These are phyloP conservation scores for Gonapodya prolifera DNA, from an alignment of 192 early-diverging fungal species.

Conservation along the genomic window DNA sequence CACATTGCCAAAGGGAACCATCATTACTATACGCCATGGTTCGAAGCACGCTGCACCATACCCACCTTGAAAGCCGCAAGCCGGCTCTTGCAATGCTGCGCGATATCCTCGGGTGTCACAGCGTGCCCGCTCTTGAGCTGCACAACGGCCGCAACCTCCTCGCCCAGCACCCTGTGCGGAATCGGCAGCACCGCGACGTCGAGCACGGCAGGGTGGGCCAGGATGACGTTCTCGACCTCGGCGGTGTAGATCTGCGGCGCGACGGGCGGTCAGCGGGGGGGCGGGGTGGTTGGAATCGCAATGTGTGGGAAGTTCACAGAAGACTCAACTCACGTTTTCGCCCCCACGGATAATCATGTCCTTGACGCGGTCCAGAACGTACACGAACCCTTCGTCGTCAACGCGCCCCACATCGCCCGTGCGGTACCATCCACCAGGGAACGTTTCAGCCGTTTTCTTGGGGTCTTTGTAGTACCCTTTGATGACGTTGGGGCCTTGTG, in stretches of 20 bases:
- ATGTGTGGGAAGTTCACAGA: not conserved
- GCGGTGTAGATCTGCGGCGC: slow-evolving; percentile 5
- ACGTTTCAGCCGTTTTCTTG: slow-evolving; percentile 8
- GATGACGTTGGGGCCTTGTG: slow-evolving; percentile 14
- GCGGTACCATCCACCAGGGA: slow-evolving; percentile 17
- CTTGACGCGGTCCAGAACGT: slow-evolving; percentile 14
- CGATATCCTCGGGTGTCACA: not conserved
- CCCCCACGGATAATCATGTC: slow-evolving; percentile 20
- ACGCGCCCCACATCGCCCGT: slow-evolving; percentile 18
- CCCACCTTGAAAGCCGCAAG: slow-evolving; percentile 3
- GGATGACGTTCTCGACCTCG: slow-evolving; percentile 7
- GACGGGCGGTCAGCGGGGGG: not conserved
- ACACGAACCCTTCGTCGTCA: slow-evolving; percentile 13
- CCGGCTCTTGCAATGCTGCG: not conserved
- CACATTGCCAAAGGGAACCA: not conserved
- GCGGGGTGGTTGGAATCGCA: not conserved
- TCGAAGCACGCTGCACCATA: not conserved
- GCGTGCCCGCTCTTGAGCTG: not conserved
- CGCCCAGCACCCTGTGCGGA: slow-evolving; percentile 12
- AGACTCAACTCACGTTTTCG: slow-evolving; percentile 12
- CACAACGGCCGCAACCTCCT: slow-evolving; percentile 15
- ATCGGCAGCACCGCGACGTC: slow-evolving; percentile 14
- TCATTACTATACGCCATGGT: not conserved
- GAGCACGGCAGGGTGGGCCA: slow-evolving; percentile 10
- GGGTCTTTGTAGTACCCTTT: slow-evolving; percentile 20